Percentiles rank a stretch among this genome's conserved stretches.
Evolutionary conservation across 2,329 filamentous ascomycete species (phyloP).

Genomic region (Aspergillus pseudoterreus): DNA sequence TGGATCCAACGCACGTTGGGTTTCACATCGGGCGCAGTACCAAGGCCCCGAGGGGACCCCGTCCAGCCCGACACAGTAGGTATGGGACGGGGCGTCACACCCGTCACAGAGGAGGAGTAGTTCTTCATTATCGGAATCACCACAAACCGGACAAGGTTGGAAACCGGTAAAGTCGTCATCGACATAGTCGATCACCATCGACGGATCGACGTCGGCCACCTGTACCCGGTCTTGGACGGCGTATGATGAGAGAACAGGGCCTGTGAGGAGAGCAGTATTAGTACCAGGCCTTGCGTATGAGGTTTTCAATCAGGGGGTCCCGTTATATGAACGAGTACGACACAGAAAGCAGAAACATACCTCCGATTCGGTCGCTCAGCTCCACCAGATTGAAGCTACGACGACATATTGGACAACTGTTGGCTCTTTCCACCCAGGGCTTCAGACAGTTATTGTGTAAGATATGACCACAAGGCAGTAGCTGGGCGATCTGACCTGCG

Average conservation of each 20-base stretch:
- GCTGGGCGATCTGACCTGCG: conserved; percentile 54
- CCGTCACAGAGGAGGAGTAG: conserved; percentile 84
- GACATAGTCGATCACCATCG: conserved; percentile 65
- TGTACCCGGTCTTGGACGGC: conserved; percentile 56
- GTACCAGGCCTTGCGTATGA: not conserved
- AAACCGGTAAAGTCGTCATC: conserved; percentile 60
- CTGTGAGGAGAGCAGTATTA: conserved; percentile 32
- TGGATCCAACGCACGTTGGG: conserved; percentile 42
- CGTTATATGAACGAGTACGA: not conserved
- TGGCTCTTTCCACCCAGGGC: conserved; percentile 93
- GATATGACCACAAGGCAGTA: conserved; percentile 79
- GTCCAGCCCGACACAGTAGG: conserved; percentile 83
- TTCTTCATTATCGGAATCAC: conserved; percentile 74
- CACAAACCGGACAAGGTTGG: conserved; percentile 80
- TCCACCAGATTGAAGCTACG: conserved; percentile 87
- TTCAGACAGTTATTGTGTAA: conserved; percentile 89
- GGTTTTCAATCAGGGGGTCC: not conserved
- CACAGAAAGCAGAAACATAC: conserved; percentile 51
- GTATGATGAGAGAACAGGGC: conserved; percentile 57
- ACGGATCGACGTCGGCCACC: conserved; percentile 77
- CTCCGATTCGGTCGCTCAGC: conserved; percentile 74
- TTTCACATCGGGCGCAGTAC: conserved; percentile 82
- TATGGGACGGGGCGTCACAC: conserved; percentile 87
- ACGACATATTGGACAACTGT: conserved; percentile 96
- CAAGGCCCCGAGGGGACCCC: conserved; percentile 72